Percentiles rank a stretch among this genome's conserved stretches.
Evolutionary conservation across 129 eudicot genomes (phyloP).

Genomic region (Kitagawia praeruptora): DNA sequence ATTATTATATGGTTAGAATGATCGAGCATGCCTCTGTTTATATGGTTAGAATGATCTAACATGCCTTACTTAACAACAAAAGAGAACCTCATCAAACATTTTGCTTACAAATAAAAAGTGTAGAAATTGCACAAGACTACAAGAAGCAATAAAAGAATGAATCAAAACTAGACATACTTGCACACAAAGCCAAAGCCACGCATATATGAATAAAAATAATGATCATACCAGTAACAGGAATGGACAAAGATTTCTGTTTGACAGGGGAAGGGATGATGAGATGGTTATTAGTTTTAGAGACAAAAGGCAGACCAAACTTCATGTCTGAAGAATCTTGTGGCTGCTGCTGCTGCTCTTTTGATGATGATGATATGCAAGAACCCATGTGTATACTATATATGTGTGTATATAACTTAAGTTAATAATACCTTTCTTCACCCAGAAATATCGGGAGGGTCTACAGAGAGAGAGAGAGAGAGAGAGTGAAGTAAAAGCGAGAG

Average conservation of each 20-base stretch:
- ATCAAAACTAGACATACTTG: too few species aligned
- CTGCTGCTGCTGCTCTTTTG: not conserved
- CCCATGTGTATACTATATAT: not conserved
- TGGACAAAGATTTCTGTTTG: not conserved
- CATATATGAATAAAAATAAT: not conserved
- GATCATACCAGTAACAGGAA: not conserved
- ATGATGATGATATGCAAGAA: not conserved
- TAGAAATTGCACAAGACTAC: not conserved
- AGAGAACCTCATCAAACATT: not conserved
- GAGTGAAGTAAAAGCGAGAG: constrained; percentile 13
- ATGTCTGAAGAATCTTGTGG: not conserved
- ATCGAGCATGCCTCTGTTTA: not conserved
- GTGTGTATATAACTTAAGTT: not conserved
- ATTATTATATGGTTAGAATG: not conserved
- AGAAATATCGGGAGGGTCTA: not conserved
- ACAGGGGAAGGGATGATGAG: not conserved
- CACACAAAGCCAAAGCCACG: too few species aligned
- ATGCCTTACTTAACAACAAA: not conserved
- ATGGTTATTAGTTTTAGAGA: not conserved
- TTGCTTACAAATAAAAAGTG: not conserved
- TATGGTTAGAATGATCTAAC: not conserved
- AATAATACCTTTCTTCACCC: constrained; percentile 11
- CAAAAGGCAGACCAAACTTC: not conserved
- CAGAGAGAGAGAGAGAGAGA: not conserved
- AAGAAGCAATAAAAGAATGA: not conserved